Evolutionary conservation across 2,329 filamentous ascomycete genomes (phyloP).

Genomic region (Colletotrichum sojae): DNA sequence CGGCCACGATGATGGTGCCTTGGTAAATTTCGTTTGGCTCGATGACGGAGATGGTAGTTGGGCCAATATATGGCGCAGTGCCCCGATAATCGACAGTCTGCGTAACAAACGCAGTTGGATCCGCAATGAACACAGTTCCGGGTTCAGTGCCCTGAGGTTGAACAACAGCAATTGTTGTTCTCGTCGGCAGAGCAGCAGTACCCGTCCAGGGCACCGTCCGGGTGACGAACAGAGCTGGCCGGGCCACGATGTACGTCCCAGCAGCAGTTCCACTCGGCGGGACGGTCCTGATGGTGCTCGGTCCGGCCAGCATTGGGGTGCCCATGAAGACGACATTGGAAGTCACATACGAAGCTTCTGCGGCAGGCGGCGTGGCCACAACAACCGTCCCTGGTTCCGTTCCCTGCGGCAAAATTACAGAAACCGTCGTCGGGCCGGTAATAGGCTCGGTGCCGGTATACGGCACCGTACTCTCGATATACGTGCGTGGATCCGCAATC

Average conservation of each 20-base stretch:
- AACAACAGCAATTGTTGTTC: conserved; percentile 18
- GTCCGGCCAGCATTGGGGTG: not conserved
- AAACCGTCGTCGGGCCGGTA: conserved; percentile 7
- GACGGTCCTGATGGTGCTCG: conserved; percentile 15
- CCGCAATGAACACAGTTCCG: conserved; percentile 30
- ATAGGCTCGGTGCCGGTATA: not conserved
- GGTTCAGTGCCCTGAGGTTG: conserved; percentile 20
- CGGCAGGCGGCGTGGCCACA: conserved; percentile 12
- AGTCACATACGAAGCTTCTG: conserved; percentile 2
- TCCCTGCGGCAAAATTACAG: conserved; percentile 14
- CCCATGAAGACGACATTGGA: conserved; percentile 18
- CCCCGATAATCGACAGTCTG: conserved; percentile 19
- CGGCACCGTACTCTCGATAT: not conserved
- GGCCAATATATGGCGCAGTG: not conserved
- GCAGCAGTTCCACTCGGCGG: conserved; percentile 23
- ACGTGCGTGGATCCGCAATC: conserved; percentile 6
- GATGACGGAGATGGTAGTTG: conserved; percentile 28
- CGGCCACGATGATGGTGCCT: conserved; percentile 25
- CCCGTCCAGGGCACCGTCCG: conserved; percentile 32
- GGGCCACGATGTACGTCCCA: conserved; percentile 32
- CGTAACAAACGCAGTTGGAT: conserved; percentile 31
- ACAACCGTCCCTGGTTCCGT: conserved; percentile 25
- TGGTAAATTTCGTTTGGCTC: conserved; percentile 12
- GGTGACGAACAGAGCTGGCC: conserved; percentile 32
- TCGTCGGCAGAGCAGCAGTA: not conserved